Base-by-base conservation (phyloP, 1,139 yeast genomes). In the Geotrichum klebahnii region DNA sequence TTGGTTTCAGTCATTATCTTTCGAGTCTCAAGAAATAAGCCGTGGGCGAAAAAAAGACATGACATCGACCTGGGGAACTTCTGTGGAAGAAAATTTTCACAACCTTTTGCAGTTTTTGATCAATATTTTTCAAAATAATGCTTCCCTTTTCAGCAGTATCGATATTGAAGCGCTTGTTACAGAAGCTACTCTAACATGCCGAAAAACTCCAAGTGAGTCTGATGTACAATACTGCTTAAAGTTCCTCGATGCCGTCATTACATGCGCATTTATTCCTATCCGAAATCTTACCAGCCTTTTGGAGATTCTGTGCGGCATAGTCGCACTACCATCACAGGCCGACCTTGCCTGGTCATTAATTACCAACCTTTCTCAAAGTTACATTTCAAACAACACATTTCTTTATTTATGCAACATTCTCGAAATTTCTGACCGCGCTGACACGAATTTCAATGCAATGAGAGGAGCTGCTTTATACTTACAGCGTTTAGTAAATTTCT, bases 41-140 rank as follows among this genome's bases (percentile, higher is more conserved):
- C 49, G 53, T 12, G 66, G 66, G 5, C 46, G 53, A 2, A 61
- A 61, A 20, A 56, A 55, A 26, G 72, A 68, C 49, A 52, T 58
- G 3, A 57, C 67, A 8, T 50, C 48, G 3, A 60, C 61, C 14
- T 65, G 68, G 65, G 69, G 67, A 16, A 52, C 61, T 1, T 53
- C 64, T 3, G 63, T 64, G 41, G 64, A 65, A 33, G 63, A 60
- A 17, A 61, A 65, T 45, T 62, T 72, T 47, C 65, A 61, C 46
- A 54, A 56, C 3, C 62, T 78, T 19, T 57, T 79, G 38, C 57
- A 57, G 2, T 76, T 73, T 54, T 63, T 76, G 6, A 67, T 64
- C 24, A 72, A 72, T 52, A 74, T 81, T 55, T 64, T 81, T 24
- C 75, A 75, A 56, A 76, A 71, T 65, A 80, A 77, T 57, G 73